These are phyloP conservation scores for Venturia pyrina DNA, from an alignment of 2,329 filamentous ascomycete species.

Conservation along the genomic window DNA sequence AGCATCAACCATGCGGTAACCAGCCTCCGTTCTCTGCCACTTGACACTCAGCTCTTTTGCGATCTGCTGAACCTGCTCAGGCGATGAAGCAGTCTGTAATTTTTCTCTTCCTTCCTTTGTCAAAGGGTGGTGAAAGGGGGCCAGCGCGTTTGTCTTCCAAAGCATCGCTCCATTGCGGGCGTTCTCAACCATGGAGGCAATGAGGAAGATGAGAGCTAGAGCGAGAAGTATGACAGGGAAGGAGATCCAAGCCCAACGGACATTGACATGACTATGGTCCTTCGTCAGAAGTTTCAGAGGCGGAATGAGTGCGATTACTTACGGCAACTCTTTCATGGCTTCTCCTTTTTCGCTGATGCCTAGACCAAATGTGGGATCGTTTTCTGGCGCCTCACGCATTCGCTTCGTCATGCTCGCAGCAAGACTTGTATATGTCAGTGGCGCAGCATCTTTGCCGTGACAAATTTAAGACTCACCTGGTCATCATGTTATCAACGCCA, in stretches of 20 bases:
- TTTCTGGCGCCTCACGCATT: conserved; percentile 6
- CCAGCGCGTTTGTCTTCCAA: conserved; percentile 8
- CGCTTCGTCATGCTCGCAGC: conserved; percentile 8
- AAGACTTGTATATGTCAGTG: background rate
- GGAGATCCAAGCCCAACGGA: conserved; percentile 7
- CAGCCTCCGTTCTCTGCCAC: conserved; percentile 5
- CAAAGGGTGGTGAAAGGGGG: conserved; percentile 1
- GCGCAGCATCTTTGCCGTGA: no score
- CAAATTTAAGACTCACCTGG: background rate
- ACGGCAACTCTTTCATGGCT: background rate
- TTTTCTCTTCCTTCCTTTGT: conserved; percentile 8
- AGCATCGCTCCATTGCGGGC: conserved; percentile 8
- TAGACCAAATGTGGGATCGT: background rate
- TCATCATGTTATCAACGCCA: conserved; percentile 1
- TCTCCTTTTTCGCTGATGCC: background rate
- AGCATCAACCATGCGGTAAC: conserved; percentile 6
- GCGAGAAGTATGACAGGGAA: conserved; percentile 1
- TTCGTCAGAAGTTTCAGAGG: background rate
- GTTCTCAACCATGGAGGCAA: conserved; percentile 5
- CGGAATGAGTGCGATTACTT: background rate
- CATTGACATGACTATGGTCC: conserved; percentile 2
- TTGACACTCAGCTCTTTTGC: conserved; percentile 3
- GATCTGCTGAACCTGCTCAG: conserved; percentile 1
- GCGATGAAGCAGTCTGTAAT: background rate
- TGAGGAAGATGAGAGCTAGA: conserved; percentile 3